Base-by-base conservation (phyloP, 495 filamentous ascomycete genomes). In the Mytilinidion resinicola region DNA sequence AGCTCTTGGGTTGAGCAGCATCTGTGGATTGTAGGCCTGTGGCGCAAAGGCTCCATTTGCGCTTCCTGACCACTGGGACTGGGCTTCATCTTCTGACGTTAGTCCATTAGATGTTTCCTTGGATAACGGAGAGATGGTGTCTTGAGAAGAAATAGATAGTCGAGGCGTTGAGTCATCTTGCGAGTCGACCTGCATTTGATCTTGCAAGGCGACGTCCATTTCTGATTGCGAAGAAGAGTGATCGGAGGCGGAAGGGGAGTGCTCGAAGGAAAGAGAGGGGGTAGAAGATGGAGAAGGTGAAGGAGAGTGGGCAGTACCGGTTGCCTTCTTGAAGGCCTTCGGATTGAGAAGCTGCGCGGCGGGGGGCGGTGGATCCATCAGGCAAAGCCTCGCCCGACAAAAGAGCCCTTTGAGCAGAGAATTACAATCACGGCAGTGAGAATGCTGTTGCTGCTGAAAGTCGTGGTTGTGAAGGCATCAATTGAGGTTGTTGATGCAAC, bases 1-100 rank as follows among this genome's bases (percentile, higher is more conserved):
- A 10, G 53, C 51, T 55, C 55, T 70, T 15, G 70, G 67, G 49
- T 72, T 62, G 38, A 74, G 69, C 1, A 73, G 61, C 10, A 52
- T 52, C n/a, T 47, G 62, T 17, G 60, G 62, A 55, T 65, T 69
- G 58, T 56, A 68, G 47, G 34, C 5, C 19, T 10, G 34, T 7
- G 46, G 9, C 12, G 20, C 46, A n/a, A 7, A 2, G 20, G 6
- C 46, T 50, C 46, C 46, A 50, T 50, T 50, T 25, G 46, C 19
- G 12, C 20, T 50, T 2, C 4, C 12, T n/a, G 46, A 33, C n/a
- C 8, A 3, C 19, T 34, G 34, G 21, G 9, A 12, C 14, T 53
- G 51, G 33, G 15, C 6, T 19, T 25, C 17, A 25, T 10, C 19
- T 25, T 49, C 1, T 19, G 14, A 25, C 2, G 46, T 49, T 30